Percentiles rank a stretch among this genome's conserved stretches.
Evolutionary conservation across 495 filamentous ascomycete genomes (phyloP).

Genomic region (Margaritispora aquatica): DNA sequence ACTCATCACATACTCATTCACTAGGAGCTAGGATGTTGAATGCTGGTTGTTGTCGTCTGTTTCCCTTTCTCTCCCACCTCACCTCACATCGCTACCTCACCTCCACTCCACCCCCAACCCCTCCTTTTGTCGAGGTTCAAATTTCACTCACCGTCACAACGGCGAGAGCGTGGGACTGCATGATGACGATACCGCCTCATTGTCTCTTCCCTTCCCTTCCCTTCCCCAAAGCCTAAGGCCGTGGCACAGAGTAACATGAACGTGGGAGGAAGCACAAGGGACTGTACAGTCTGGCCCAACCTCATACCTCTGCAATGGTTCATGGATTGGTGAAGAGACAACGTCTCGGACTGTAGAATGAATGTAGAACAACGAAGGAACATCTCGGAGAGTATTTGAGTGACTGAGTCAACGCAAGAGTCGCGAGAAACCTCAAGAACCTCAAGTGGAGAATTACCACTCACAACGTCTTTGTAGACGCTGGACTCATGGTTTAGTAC

Average conservation of each 20-base stretch:
- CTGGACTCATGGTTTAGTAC: slow-evolving; percentile 11
- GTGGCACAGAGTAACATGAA: background rate
- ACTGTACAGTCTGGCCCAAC: no score
- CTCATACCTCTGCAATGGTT: no score
- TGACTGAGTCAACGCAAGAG: background rate
- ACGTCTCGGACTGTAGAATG: background rate
- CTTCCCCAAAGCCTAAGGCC: background rate
- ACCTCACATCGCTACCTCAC: background rate
- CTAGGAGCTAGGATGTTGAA: background rate
- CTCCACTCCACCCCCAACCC: background rate
- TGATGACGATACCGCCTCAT: background rate
- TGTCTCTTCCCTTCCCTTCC: no score
- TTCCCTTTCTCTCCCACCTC: background rate
- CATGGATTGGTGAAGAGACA: background rate
- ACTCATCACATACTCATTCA: background rate
- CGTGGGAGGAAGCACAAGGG: background rate
- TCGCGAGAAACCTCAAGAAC: no score
- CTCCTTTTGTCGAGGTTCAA: slow-evolving; percentile 2
- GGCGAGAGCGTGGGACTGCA: background rate
- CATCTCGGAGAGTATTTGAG: background rate
- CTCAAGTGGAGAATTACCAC: slow-evolving; percentile 12
- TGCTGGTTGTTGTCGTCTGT: no score
- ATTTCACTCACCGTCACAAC: background rate
- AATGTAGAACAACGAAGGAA: background rate
- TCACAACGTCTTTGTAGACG: slow-evolving; percentile 24